Evolutionary conservation across 495 filamentous ascomycete genomes (phyloP).

Genomic region (Thermochaetoides thermophila): DNA sequence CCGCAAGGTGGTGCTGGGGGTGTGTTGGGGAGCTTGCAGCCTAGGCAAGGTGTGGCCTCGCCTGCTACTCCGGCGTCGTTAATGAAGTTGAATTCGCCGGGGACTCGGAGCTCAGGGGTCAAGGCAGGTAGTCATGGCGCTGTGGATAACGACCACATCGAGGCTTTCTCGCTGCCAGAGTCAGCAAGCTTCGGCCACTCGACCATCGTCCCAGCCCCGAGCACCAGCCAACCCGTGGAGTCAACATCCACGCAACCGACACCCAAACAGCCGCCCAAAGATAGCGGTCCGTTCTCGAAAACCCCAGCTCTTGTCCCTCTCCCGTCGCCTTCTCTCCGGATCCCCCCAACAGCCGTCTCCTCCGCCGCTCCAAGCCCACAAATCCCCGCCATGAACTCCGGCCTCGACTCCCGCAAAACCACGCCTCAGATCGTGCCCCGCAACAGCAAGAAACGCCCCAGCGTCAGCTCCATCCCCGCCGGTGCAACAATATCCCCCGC

Average conservation of each 20-base stretch:
- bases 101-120: slow-evolving; percentile 18
- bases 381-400: slow-evolving; percentile 37
- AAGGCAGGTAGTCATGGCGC: slow-evolving; percentile 21
- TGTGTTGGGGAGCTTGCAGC: no score
- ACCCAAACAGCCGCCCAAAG: no score
- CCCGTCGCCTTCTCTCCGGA: slow-evolving; percentile 31
- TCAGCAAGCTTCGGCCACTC: slow-evolving; percentile 36
- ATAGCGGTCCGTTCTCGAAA: slow-evolving; percentile 17
- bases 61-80: slow-evolving; percentile 77
- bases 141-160: slow-evolving; percentile 44
- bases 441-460: slow-evolving; percentile 55
- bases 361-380: slow-evolving; percentile 30
- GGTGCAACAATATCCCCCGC: slow-evolving; percentile 70
- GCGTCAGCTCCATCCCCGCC: slow-evolving; percentile 60
- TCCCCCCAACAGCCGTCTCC: slow-evolving; percentile 19
- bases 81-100: slow-evolving; percentile 46
- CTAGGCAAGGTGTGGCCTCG: slow-evolving; percentile 25
- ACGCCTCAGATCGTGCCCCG: slow-evolving; percentile 31
- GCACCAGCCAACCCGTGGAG: no score
- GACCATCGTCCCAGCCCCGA: slow-evolving; percentile 28
- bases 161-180: slow-evolving; percentile 52
- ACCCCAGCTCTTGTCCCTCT: slow-evolving; percentile 27
- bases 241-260: no score
- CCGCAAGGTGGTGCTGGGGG: slow-evolving; percentile 21
- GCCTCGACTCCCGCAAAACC: slow-evolving; percentile 23